phyloP scores from a whole-genome alignment of 805 yeast species.

The Hanseniaspora nectarophila region DNA sequence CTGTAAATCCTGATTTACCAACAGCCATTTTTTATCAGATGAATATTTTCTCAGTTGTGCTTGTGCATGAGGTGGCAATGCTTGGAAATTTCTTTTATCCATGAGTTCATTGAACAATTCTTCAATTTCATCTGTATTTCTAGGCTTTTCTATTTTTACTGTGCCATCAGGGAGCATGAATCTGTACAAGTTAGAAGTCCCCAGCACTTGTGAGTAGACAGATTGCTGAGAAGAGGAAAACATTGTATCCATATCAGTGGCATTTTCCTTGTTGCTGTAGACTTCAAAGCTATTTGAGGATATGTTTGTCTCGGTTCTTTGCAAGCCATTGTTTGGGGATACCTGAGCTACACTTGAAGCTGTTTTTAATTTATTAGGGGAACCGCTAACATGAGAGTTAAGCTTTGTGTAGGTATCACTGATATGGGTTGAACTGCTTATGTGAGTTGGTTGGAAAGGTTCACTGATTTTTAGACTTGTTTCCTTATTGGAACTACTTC shows the following conservation, averaged over 20 bases:
- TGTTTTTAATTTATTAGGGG: neutral
- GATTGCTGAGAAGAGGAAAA: slow-evolving; percentile 15
- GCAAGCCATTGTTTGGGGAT: neutral
- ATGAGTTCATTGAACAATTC: slow-evolving; percentile 65
- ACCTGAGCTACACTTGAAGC: neutral
- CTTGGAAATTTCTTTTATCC: slow-evolving; percentile 68
- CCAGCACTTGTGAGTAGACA: slow-evolving; percentile 23
- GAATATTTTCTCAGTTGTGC: slow-evolving; percentile 65
- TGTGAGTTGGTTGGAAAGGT: slow-evolving; percentile 12
- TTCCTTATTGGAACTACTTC: neutral
- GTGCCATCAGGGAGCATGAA: slow-evolving; percentile 26
- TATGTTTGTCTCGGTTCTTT: slow-evolving; percentile 1
- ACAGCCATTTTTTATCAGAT: slow-evolving; percentile 78
- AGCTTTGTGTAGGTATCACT: neutral
- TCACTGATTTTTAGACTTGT: slow-evolving; percentile 8
- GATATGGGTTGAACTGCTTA: neutral
- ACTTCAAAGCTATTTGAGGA: neutral
- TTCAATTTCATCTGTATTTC: slow-evolving; percentile 54
- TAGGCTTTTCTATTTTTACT: slow-evolving; percentile 50
- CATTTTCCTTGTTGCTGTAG: neutral
- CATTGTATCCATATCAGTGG: neutral
- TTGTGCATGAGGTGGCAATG: slow-evolving; percentile 59
- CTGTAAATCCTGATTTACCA: slow-evolving; percentile 73
- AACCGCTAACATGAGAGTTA: neutral
- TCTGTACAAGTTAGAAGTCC: slow-evolving; percentile 21